These are phyloP conservation scores for Hebeloma cylindrosporum DNA, from an alignment of 768 basidiomycete species.

Conservation along the genomic window DNA sequence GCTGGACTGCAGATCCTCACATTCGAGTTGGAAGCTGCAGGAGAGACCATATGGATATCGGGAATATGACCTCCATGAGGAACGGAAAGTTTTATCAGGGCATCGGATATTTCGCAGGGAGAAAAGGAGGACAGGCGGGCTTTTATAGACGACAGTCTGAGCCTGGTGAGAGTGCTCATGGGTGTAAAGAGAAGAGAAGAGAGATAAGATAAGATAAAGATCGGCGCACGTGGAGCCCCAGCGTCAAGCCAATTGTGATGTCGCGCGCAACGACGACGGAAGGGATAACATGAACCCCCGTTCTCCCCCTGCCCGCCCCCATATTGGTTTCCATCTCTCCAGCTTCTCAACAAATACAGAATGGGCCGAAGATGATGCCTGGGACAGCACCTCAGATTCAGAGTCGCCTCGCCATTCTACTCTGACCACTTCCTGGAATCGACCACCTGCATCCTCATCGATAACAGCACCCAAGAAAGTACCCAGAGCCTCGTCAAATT, in stretches of 20 bases:
- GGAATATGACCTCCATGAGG: constrained; percentile 79
- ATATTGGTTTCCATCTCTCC: constrained; percentile 62
- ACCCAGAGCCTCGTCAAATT: constrained; percentile 41
- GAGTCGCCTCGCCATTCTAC: constrained; percentile 64
- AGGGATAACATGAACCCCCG: constrained; percentile 46
- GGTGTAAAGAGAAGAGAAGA: background rate
- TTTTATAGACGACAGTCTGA: constrained; percentile 17
- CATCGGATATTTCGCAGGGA: constrained; percentile 86
- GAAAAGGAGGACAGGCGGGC: constrained; percentile 45
- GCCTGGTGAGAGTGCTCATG: constrained; percentile 20
- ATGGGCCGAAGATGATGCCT: constrained; percentile 86
- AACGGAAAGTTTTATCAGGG: constrained; percentile 75
- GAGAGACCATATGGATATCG: constrained; percentile 64
- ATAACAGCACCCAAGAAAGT: constrained; percentile 55
- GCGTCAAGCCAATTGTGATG: background rate
- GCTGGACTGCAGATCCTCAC: constrained; percentile 68
- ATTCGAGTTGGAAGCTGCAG: constrained; percentile 30
- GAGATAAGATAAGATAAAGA: constrained; percentile 22
- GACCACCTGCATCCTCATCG: constrained; percentile 30
- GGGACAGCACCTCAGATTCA: constrained; percentile 82
- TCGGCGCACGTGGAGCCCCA: constrained; percentile 12
- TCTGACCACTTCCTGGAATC: constrained; percentile 45
- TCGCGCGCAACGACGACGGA: constrained; percentile 6
- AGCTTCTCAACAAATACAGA: constrained; percentile 47
- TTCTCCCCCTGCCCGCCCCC: constrained; percentile 72